Conservation (phyloP, 2,329 filamentous ascomycete species). For the Falciphora oryzae region DNA sequence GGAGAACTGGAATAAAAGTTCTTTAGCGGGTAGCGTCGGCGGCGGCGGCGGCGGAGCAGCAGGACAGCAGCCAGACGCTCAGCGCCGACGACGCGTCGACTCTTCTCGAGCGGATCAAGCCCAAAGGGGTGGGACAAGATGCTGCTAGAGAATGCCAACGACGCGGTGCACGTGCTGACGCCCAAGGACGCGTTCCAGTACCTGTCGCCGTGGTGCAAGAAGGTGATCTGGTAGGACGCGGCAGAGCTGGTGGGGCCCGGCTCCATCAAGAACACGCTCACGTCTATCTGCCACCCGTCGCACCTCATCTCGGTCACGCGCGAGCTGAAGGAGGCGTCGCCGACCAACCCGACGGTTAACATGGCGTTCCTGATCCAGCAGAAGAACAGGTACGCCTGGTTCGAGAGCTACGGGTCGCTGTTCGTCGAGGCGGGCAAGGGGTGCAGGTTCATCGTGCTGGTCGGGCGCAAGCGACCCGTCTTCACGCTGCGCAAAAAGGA, state of each 20-base stretch:
- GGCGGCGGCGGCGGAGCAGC: slow-evolving; percentile 24
- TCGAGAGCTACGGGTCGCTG: slow-evolving; percentile 86
- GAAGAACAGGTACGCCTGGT: slow-evolving; percentile 94
- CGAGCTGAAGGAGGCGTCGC: slow-evolving; percentile 82
- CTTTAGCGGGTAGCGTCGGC: no score
- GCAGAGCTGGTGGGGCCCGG: slow-evolving; percentile 66
- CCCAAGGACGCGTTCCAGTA: slow-evolving; percentile 90
- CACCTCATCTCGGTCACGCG: slow-evolving; percentile 92
- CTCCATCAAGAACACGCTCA: slow-evolving; percentile 40
- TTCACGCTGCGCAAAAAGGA: slow-evolving; percentile 65
- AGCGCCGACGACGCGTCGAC: slow-evolving; percentile 81
- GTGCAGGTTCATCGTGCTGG: slow-evolving; percentile 84
- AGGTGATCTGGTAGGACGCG: slow-evolving; percentile 80
- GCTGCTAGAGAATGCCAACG: slow-evolving; percentile 84
- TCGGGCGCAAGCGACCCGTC: slow-evolving; percentile 80
- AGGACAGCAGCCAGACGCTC: slow-evolving; percentile 71
- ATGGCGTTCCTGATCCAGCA: slow-evolving; percentile 84
- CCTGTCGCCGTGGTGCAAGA: slow-evolving; percentile 77
- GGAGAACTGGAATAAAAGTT: no score
- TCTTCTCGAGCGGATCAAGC: slow-evolving; percentile 68
- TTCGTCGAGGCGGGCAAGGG: slow-evolving; percentile 90
- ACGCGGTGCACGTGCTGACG: slow-evolving; percentile 88
- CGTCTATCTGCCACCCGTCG: slow-evolving; percentile 87
- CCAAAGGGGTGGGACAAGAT: slow-evolving; percentile 84
- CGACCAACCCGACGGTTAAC: slow-evolving; percentile 64